These are phyloP conservation scores for Pseudocercospora macadamiae DNA, from an alignment of 2,329 filamentous ascomycete species.

Conservation along the genomic window DNA sequence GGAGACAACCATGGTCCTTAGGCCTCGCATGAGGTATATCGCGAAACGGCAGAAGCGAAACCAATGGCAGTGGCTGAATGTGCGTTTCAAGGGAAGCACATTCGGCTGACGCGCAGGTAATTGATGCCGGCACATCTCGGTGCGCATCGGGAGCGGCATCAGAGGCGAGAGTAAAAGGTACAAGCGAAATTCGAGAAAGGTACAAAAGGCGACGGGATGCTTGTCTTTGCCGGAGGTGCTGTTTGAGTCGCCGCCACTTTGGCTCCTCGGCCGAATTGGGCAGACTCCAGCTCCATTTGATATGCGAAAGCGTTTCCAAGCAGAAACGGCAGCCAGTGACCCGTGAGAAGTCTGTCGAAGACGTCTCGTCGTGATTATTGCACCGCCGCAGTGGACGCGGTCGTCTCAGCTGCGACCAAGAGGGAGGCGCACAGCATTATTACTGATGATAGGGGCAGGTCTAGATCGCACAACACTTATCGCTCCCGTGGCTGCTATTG, in stretches of 20 bases:
- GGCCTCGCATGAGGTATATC: background rate
- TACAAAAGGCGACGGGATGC: conserved; percentile 6
- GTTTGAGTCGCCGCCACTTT: conserved; percentile 1
- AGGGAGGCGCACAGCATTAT: conserved; percentile 2
- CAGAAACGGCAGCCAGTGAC: background rate
- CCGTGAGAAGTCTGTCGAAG: background rate
- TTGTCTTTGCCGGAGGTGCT: background rate
- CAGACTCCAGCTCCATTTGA: background rate
- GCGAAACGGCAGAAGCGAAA: background rate
- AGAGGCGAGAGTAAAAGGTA: background rate
- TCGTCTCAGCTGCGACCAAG: background rate
- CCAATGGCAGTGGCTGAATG: background rate
- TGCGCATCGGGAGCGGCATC: background rate
- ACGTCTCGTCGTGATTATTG: background rate
- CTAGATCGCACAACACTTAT: background rate
- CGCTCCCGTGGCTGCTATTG: background rate
- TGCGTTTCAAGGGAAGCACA: conserved; percentile 2
- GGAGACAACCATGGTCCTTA: background rate
- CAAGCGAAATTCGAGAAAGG: conserved; percentile 1
- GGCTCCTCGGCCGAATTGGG: background rate
- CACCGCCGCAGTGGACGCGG: too few species aligned
- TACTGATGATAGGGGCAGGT: background rate
- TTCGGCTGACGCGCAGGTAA: background rate
- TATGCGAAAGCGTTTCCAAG: background rate
- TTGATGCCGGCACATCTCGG: conserved; percentile 1